A percentile compares a stretch with the other conserved stretches of the same genome.
Evolutionary conservation across 78 protist species (phyloP).

Genomic region (Pelomyxa schiedti): DNA sequence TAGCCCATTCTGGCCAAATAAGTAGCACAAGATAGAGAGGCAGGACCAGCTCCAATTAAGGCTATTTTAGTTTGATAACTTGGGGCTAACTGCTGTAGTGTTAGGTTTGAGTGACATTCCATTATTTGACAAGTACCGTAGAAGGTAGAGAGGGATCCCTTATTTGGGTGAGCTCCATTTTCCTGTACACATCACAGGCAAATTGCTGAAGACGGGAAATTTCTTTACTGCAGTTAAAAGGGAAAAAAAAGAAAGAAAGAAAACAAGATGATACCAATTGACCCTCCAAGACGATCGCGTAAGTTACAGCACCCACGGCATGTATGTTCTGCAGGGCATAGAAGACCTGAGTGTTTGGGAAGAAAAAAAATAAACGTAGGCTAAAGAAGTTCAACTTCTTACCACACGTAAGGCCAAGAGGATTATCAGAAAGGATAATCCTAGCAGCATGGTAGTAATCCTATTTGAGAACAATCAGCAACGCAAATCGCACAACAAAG

Average conservation of each 20-base stretch:
- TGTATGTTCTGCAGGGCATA: slow-evolving; percentile 56
- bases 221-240: slow-evolving; percentile 71
- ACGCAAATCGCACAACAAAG: too few relatives aligned
- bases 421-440: slow-evolving; percentile 66
- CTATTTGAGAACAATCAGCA: too few relatives aligned
- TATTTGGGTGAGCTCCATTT: slow-evolving; percentile 64
- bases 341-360: too few relatives aligned
- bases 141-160: slow-evolving; percentile 53
- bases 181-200: slow-evolving; percentile 54
- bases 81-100: slow-evolving; percentile 30
- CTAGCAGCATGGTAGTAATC: slow-evolving; percentile 73
- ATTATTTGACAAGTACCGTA: too few relatives aligned
- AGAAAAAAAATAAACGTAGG: too few relatives aligned
- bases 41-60: slow-evolving; percentile 86
- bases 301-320: slow-evolving; percentile 84
- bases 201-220: slow-evolving; percentile 70
- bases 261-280: too few relatives aligned
- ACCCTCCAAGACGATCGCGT: too few relatives aligned
- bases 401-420: slow-evolving; percentile 70
- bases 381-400: too few relatives aligned
- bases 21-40: slow-evolving; percentile 69
- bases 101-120: too few relatives aligned
- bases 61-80: too few relatives aligned
- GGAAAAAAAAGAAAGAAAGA: too few relatives aligned
- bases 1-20: slow-evolving; percentile 79